These are phyloP conservation scores for Monocercomonoides exilis DNA, from an alignment of 78 protist genomes.

Conservation along the genomic window DNA sequence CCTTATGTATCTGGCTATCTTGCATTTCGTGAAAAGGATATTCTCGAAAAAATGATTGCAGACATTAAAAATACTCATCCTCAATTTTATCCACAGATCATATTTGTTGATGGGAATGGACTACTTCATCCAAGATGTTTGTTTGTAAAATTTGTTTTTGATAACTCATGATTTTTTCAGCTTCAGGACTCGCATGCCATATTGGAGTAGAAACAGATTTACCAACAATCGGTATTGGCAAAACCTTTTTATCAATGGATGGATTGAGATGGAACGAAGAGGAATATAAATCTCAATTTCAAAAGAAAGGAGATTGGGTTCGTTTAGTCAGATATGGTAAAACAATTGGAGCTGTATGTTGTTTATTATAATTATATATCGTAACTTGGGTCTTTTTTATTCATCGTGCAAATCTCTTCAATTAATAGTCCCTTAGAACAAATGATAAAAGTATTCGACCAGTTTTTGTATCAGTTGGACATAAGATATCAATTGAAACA, in stretches of 20 bases:
- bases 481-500: slow-evolving; percentile 11
- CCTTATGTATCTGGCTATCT: slow-evolving; percentile 33
- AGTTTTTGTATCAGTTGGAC: slow-evolving; percentile 32
- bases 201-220: slow-evolving; percentile 14
- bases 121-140: slow-evolving; percentile 17
- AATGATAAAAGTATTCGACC: neutral
- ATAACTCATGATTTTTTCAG: neutral
- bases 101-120: slow-evolving; percentile 32
- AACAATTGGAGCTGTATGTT: slow-evolving; percentile 8
- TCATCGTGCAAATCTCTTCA: neutral
- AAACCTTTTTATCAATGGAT: neutral
- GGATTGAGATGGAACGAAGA: neutral
- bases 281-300: neutral
- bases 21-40: slow-evolving; percentile 26
- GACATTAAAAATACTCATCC: neutral
- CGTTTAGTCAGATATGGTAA: slow-evolving; percentile 9
- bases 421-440: neutral
- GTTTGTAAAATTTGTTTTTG: neutral
- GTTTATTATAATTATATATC: too few species aligned
- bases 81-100: neutral
- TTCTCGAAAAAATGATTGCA: neutral
- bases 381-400: neutral
- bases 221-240: slow-evolving; percentile 16
- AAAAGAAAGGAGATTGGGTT: neutral
- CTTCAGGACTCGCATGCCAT: slow-evolving; percentile 15